Evolutionary conservation across 805 yeast genomes (phyloP).

Genomic region (Lipomyces yamadae): DNA sequence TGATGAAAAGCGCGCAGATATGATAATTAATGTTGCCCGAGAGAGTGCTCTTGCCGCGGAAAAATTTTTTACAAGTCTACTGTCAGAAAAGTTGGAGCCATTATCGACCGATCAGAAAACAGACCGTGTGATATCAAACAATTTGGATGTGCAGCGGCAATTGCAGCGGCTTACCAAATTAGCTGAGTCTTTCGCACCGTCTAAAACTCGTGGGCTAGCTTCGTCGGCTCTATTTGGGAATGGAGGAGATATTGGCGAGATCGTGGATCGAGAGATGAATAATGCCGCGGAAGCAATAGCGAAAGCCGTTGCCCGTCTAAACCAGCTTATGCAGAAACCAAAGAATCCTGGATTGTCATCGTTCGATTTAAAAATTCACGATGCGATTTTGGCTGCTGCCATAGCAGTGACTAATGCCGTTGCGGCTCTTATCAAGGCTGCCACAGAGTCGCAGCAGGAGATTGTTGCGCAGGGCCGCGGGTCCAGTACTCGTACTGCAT

Average conservation of each 20-base stretch:
- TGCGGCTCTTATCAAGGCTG: slow-evolving; percentile 69
- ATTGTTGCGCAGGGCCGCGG: slow-evolving; percentile 76
- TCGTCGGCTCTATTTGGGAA: slow-evolving; percentile 38
- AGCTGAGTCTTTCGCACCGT: slow-evolving; percentile 62
- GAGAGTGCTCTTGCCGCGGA: slow-evolving; percentile 65
- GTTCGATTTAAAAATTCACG: slow-evolving; percentile 70
- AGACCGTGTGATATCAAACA: slow-evolving; percentile 76
- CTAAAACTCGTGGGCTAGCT: slow-evolving; percentile 42
- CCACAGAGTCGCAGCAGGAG: slow-evolving; percentile 80
- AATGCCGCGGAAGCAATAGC: slow-evolving; percentile 73
- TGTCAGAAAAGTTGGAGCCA: slow-evolving; percentile 57
- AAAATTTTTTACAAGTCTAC: slow-evolving; percentile 62
- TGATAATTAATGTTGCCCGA: slow-evolving; percentile 55
- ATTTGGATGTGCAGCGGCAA: slow-evolving; percentile 71
- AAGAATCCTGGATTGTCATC: slow-evolving; percentile 58
- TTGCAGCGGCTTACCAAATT: slow-evolving; percentile 62
- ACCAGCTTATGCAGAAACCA: slow-evolving; percentile 54
- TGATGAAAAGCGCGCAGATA: slow-evolving; percentile 58
- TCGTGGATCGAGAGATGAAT: slow-evolving; percentile 74
- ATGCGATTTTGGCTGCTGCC: slow-evolving; percentile 77
- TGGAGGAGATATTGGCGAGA: slow-evolving; percentile 64
- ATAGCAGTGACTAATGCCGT: slow-evolving; percentile 80
- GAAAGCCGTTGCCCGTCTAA: slow-evolving; percentile 65
- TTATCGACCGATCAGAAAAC: slow-evolving; percentile 67
- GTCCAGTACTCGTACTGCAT: slow-evolving; percentile 66